Evolutionary conservation across 2,329 filamentous ascomycete species (phyloP).

Genomic region (Colletotrichum acutatum): DNA sequence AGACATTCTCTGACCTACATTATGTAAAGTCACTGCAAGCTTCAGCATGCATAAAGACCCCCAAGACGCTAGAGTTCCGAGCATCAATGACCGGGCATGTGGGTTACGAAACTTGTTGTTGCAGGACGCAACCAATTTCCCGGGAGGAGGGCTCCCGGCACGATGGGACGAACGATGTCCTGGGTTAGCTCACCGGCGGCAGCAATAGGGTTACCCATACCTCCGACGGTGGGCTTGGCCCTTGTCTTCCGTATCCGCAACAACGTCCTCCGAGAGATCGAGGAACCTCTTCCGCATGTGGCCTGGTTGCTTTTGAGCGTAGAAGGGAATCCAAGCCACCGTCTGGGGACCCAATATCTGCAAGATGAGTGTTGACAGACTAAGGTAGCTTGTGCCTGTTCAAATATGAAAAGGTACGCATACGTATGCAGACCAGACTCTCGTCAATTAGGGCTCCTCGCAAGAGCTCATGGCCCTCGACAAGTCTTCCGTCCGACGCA

Average conservation of each 20-base stretch:
- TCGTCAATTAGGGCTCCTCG: background rate
- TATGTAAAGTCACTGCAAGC: background rate
- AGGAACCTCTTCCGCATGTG: background rate
- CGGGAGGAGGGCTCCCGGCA: constrained; percentile 16
- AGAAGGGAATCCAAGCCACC: background rate
- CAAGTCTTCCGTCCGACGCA: background rate
- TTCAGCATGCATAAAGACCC: constrained; percentile 2
- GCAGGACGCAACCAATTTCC: constrained; percentile 28
- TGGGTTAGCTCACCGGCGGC: background rate
- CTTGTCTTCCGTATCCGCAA: constrained; percentile 21
- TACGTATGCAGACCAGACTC: background rate
- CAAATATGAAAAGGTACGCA: background rate
- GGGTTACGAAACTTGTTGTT: constrained; percentile 1
- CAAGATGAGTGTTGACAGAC: background rate
- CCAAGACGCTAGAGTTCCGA: background rate
- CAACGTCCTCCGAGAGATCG: background rate
- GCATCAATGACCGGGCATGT: constrained; percentile 1
- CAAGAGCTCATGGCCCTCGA: background rate
- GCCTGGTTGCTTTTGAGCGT: background rate
- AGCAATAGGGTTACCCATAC: constrained; percentile 25
- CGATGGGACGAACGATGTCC: constrained; percentile 27
- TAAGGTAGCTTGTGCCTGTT: background rate
- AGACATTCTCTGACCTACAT: background rate
- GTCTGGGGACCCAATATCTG: background rate
- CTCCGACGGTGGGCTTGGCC: background rate